Conservation (phyloP, 352 stramenopile genomes). For the Thalassiosira mediterranea region DNA sequence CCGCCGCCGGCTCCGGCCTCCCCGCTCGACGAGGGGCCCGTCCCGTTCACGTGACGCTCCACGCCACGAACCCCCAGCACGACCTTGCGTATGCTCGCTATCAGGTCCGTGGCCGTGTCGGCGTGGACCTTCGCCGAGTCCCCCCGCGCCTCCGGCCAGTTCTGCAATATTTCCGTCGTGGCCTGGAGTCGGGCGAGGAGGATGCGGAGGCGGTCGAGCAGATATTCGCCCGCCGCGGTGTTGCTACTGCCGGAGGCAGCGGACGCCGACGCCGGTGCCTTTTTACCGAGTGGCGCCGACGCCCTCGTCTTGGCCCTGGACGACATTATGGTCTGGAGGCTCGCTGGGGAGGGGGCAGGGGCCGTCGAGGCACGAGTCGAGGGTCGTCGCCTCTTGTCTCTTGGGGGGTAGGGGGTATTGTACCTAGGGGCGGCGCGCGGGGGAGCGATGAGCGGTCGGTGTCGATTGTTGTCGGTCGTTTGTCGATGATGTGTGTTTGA, state of each 20-base stretch:
- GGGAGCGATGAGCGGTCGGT: no score
- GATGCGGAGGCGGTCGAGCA: conserved; percentile 62
- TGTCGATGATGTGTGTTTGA: no score
- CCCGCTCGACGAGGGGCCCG: conserved; percentile 11
- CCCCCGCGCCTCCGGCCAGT: conserved; percentile 62
- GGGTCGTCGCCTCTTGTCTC: no score
- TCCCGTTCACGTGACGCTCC: conserved; percentile 65
- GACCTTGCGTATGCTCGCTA: conserved; percentile 58
- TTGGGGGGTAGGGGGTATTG: no score
- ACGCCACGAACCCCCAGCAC: conserved; percentile 52
- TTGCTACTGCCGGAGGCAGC: conserved; percentile 1
- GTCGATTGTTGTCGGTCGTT: no score
- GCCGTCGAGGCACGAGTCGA: no score
- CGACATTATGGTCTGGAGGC: no score
- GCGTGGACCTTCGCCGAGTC: conserved; percentile 68
- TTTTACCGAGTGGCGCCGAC: neutral
- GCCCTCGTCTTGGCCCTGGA: neutral
- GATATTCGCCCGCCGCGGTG: conserved; percentile 31
- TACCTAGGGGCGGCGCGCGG: no score
- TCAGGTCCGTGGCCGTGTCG: conserved; percentile 68
- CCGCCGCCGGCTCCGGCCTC: neutral
- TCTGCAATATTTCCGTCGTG: conserved; percentile 71
- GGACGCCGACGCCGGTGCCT: neutral
- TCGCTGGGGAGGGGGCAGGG: no score
- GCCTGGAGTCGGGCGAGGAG: conserved; percentile 58